Evolutionary conservation across 495 filamentous ascomycete species (phyloP), one percentile per base, ranked within the genome.

Genomic region (Neurospora hispaniola): DNA sequence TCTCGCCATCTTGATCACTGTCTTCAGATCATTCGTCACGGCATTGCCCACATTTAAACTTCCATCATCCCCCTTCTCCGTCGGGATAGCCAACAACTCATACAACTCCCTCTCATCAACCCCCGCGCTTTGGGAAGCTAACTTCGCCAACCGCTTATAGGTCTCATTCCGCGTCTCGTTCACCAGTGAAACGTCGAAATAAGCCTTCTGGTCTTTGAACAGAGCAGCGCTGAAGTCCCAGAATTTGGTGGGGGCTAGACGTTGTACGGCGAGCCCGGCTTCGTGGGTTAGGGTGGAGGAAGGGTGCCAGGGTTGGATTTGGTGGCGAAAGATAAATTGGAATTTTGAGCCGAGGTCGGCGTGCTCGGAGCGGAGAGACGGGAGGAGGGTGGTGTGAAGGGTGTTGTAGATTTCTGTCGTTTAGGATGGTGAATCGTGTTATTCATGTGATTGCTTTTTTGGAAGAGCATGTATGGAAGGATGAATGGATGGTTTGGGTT

Each of bases 301-400:
- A 14, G 95, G 95, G 80, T 98, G 94, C 94, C 95, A 98, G 16
- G 95, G 95, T 80, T 98, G 94, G 75, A 97, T 89, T 78, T 97
- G 94, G 76, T 94, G 93, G 31, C 94, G 91, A 84, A 97, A 90
- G 71, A 98, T 87, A 71, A 95, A 83, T 73, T 90, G 88, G 4
- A 95, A 81, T 72, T 84, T 86, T 31, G 76, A 68, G n/a, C 86
- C 78, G 76, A 90, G 90, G 48, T 83, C 41, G 23, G 82, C 79
- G 77, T 92, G 81, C 40, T 85, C 75, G 0, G 89, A 87, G 74
- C 88, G 82, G 70, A 92, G 84, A 42, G 83, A 78, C 39, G 82
- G 83, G 82, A 90, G 88, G 78, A 96, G 79, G 11, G 89, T 90
- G 11, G 54, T 71, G 10, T 71, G 70, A 69, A 81, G 74, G 42